Base-by-base conservation (phyloP, 1,284 basidiomycete genomes). In the Cryptococcus sp. region DNA sequence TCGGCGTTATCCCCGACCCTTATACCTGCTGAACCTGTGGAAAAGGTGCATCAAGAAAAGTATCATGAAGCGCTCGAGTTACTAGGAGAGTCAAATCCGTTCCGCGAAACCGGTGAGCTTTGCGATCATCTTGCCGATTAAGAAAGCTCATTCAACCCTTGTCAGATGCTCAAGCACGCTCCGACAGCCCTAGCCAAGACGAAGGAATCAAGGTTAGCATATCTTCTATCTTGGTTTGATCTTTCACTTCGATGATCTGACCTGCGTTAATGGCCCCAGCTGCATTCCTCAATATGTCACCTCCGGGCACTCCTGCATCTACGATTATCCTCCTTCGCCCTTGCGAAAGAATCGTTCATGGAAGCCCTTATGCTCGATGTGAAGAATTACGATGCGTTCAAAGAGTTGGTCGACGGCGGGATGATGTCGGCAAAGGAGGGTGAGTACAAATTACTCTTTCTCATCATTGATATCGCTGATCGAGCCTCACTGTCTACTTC, bases 351-450 rank as follows among this genome's bases (percentile, higher is more conserved):
- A 57, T 90, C 88, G 64, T 97, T 98, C 73, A 89, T 98, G 86
- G 93, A 97, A 67, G 94, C 96, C 1, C 83, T 99, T 16, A 85
- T 88, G 0, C 82, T 98, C 15, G 96, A 99, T 70, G 91, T 99
- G 25, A 97, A 97, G 77, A 98, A 95, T 76, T 99, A 93, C 73
- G 96, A 99, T 66, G 89, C 93, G 1, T 99, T 97, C 70, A 86
- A 90, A 55, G 89, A 94, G 62, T 84, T 99, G 6, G 83, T 98
- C 20, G 88, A 87, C 44, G 90, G 93, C 2, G 90, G 94, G 73
- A 93, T 96, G 91, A 90, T 97, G 88, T 86, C 88, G 16, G 85
- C 88, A 0, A 87, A 91, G 60, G 94, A 97, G 85, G 93, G 93
- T 91, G 57, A 49, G 81, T 73, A 16, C 13, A 15, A 45, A 16